Conservation (phyloP, 2,329 filamentous ascomycete genomes). For the Stagonosporopsis tanaceti region DNA sequence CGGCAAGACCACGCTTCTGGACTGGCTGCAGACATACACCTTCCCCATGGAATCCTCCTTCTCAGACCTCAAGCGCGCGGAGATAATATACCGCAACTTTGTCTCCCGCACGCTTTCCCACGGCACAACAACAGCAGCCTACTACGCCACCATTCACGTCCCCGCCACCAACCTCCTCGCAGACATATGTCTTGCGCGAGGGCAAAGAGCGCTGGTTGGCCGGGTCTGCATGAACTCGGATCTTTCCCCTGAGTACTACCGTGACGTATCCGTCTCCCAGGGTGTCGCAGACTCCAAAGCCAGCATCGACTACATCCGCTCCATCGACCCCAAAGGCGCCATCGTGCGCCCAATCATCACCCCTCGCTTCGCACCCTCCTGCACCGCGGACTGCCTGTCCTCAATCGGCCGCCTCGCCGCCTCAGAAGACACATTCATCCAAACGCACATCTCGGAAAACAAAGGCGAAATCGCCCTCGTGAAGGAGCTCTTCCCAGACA, state of each 20-base stretch:
- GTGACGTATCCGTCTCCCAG: conserved; percentile 71
- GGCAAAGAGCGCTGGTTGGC: conserved; percentile 90
- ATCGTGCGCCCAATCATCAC: conserved; percentile 84
- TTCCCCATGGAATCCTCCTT: conserved; percentile 90
- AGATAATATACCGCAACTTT: conserved; percentile 77
- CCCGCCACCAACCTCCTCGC: conserved; percentile 90
- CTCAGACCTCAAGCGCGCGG: conserved; percentile 67
- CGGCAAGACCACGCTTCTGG: conserved; percentile 88
- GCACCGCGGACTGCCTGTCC: conserved; percentile 63
- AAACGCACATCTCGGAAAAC: conserved; percentile 94
- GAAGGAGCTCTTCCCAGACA: conserved; percentile 70
- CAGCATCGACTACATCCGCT: conserved; percentile 65
- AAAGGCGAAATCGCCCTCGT: conserved; percentile 76
- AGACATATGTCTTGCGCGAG: conserved; percentile 77
- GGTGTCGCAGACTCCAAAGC: conserved; percentile 62
- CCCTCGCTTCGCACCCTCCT: conserved; percentile 67
- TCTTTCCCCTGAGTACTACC: conserved; percentile 78
- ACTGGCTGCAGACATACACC: conserved; percentile 94
- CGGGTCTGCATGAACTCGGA: conserved; percentile 90
- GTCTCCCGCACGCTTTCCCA: conserved; percentile 83
- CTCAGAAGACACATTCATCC: conserved; percentile 71
- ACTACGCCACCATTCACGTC: conserved; percentile 91
- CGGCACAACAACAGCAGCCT: conserved; percentile 93
- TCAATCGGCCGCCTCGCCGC: conserved; percentile 70
- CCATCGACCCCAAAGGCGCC: conserved; percentile 69